Base-by-base conservation (phyloP, 2,329 filamentous ascomycete genomes). In the Fusarium acutatum region DNA sequence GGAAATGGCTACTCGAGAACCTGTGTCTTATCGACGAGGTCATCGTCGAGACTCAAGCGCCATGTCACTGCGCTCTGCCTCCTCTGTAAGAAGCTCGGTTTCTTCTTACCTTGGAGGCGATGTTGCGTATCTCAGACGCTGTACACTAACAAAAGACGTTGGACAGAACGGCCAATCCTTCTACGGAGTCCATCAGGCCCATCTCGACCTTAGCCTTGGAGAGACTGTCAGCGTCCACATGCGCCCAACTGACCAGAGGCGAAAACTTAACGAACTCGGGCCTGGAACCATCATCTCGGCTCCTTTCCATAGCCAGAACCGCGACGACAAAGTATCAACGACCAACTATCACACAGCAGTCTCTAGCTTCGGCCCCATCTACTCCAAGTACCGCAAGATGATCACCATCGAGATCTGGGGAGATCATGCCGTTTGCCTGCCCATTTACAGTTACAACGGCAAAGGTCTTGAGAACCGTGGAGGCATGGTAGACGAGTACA, bases 351-450 rank as follows among this genome's bases (percentile, higher is more conserved):
- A 75, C 52, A 40, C 60, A 20, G 60, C 64, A 15, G 58, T 67
- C 35, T 69, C 71, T 7, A 50, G 37, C 3, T 69, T 66, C 40
- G 75, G 75, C 7, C 26, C 69, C 6, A 60, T 76, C n/a, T 59
- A 75, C 59, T 77, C 75, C 32, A 77, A 77, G 22, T 77, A 76
- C 30, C 71, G 75, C n/a, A 77, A 75, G 63, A 73, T 77, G 66
- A 41, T 77, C 24, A 49, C 77, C 15, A 22, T 77, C 7, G 71
- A 76, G 10, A 41, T 14, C 3, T 77, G 75, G 75, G 34, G 28
- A 10, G 69, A 77, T 17, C 73, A 77, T 28, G 57, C 50, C 9
- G 54, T 59, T 12, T 77, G 75, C 49, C 38, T 77, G 5, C 75
- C 73, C 1, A n/a, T 77, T 3, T 77, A 75, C 57, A 67, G 53